These are phyloP conservation scores for Kodamaea nitidulidarum DNA, from an alignment of 805 yeast species.

Conservation along the genomic window DNA sequence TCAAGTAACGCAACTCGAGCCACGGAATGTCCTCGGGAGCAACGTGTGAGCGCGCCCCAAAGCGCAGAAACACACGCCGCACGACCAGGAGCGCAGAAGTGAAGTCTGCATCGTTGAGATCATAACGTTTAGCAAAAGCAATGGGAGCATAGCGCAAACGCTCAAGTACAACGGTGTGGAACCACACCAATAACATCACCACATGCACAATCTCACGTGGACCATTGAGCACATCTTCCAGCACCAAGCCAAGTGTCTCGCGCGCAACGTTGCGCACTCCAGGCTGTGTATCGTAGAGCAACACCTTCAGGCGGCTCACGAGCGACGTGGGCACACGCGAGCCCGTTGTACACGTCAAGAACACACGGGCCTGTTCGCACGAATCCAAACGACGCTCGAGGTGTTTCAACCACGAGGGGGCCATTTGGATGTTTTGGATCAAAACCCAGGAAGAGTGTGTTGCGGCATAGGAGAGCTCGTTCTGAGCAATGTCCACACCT, in stretches of 20 bases:
- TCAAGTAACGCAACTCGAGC: slow-evolving; percentile 44
- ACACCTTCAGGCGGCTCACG: slow-evolving; percentile 48
- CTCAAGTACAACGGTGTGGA: slow-evolving; percentile 60
- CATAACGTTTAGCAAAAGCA: slow-evolving; percentile 61
- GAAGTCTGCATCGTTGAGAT: slow-evolving; percentile 72
- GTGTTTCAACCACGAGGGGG: slow-evolving; percentile 56
- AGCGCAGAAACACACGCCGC: slow-evolving; percentile 32
- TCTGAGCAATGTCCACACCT: slow-evolving; percentile 53
- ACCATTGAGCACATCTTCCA: slow-evolving; percentile 10
- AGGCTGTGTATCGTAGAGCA: slow-evolving; percentile 59
- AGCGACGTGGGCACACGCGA: slow-evolving; percentile 53
- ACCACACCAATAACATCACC: slow-evolving; percentile 61
- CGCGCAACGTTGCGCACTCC: slow-evolving; percentile 50
- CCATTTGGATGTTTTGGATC: slow-evolving; percentile 77
- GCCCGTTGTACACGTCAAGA: slow-evolving; percentile 58
- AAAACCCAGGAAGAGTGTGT: slow-evolving; percentile 65
- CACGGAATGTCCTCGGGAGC: slow-evolving; percentile 43
- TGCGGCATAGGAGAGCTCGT: slow-evolving; percentile 45
- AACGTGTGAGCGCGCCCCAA: slow-evolving; percentile 7
- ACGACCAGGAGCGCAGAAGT: slow-evolving; percentile 45
- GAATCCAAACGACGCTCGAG: slow-evolving; percentile 45
- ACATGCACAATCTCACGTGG: slow-evolving; percentile 47
- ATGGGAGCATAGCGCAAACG: slow-evolving; percentile 56
- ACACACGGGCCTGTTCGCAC: slow-evolving; percentile 36
- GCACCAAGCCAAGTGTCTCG: slow-evolving; percentile 25